A percentile compares a stretch with the other conserved stretches of the same genome.
These are phyloP conservation scores for Pseudocercospora pini-densiflorae DNA, from an alignment of 2,329 filamentous ascomycete genomes.

Conservation along the genomic window DNA sequence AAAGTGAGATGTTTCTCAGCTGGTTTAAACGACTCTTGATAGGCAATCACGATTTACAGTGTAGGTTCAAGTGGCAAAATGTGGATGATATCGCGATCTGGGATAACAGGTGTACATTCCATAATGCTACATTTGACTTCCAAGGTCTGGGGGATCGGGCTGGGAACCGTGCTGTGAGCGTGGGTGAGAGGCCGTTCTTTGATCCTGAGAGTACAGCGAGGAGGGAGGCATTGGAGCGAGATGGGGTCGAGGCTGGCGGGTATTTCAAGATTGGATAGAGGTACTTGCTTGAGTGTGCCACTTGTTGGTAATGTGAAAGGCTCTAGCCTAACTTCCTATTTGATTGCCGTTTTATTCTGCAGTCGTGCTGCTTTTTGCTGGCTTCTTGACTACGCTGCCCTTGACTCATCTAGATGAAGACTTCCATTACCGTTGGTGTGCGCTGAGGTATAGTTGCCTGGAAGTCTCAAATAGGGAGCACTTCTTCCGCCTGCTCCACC, in stretches of 20 bases:
- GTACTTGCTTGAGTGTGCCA: too few species aligned
- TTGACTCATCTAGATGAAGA: too few species aligned
- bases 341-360: too few species aligned
- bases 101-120: slow-evolving; percentile 65
- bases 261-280: neutral
- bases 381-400: too few species aligned
- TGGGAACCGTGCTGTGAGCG: slow-evolving; percentile 58
- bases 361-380: too few species aligned
- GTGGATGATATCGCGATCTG: slow-evolving; percentile 62
- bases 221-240: neutral
- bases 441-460: too few species aligned
- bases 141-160: slow-evolving; percentile 56
- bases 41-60: slow-evolving; percentile 57
- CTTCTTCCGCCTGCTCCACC: too few species aligned
- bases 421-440: too few species aligned
- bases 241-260: neutral
- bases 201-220: slow-evolving; percentile 55
- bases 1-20: slow-evolving; percentile 29
- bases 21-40: slow-evolving; percentile 42
- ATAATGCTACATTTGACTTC: slow-evolving; percentile 68
- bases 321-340: too few species aligned
- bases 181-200: slow-evolving; percentile 61
- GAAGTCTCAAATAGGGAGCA: too few species aligned
- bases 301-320: too few species aligned
- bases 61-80: slow-evolving; percentile 55